These are phyloP conservation scores for Pyrenochaeta sp. DNA, from an alignment of 2,329 filamentous ascomycete genomes.

Conservation along the genomic window DNA sequence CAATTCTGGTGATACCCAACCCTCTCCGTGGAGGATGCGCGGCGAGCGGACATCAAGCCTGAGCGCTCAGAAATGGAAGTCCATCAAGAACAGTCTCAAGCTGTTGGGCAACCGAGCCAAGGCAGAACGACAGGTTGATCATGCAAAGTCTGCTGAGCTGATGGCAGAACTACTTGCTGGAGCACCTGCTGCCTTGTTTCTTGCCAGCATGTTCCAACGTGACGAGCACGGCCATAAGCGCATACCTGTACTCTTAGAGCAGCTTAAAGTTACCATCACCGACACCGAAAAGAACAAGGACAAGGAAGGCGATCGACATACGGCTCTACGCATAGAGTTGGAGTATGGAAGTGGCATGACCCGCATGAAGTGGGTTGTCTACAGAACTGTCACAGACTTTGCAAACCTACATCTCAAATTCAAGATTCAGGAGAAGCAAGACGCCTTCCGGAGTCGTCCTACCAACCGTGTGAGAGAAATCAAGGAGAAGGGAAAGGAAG, in stretches of 20 bases:
- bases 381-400: slow-evolving; percentile 87
- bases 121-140: slow-evolving; percentile 85
- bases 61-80: slow-evolving; percentile 84
- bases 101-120: slow-evolving; percentile 79
- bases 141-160: slow-evolving; percentile 92
- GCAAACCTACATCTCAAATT: slow-evolving; percentile 93
- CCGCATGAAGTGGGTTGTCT: slow-evolving; percentile 95
- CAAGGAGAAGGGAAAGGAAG: slow-evolving; percentile 30
- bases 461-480: slow-evolving; percentile 22
- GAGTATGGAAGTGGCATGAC: slow-evolving; percentile 97
- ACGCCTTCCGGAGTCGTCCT: slow-evolving; percentile 76
- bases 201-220: slow-evolving; percentile 97
- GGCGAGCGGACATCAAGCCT: slow-evolving; percentile 57
- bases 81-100: slow-evolving; percentile 89
- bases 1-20: slow-evolving; percentile 49
- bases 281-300: slow-evolving; percentile 68
- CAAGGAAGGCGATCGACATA: slow-evolving; percentile 68
- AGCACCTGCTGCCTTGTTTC: slow-evolving; percentile 88
- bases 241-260: slow-evolving; percentile 93
- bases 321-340: slow-evolving; percentile 88
- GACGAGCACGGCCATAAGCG: slow-evolving; percentile 96
- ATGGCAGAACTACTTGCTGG: slow-evolving; percentile 95
- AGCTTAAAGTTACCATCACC: slow-evolving; percentile 86
- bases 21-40: slow-evolving; percentile 54
- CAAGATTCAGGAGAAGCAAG: slow-evolving; percentile 83